Evolutionary conservation across 345 rosid species (phyloP).

Genomic region (thale cress (Arabidopsis thaliana)): DNA sequence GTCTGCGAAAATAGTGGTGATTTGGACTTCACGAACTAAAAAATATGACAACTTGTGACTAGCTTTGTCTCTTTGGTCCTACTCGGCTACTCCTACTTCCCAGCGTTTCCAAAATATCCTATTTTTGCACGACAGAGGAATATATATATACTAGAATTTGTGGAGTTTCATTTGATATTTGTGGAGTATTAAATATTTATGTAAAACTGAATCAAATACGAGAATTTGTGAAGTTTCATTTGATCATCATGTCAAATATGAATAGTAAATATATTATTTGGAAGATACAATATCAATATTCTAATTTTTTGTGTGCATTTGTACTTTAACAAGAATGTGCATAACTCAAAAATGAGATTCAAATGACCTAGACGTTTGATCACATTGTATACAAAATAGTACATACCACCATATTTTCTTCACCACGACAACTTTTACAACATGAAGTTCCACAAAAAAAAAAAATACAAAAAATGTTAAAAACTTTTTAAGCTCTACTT

Average conservation of each 20-base stretch:
- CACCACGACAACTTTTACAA: background rate
- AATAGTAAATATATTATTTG: no score
- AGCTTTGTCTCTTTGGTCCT: slow-evolving; percentile 33
- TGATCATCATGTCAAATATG: background rate
- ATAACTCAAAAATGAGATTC: background rate
- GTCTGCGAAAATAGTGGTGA: background rate
- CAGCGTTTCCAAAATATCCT: background rate
- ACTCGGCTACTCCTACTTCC: background rate
- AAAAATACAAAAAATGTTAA: no score
- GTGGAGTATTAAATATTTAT: background rate
- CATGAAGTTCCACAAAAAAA: background rate
- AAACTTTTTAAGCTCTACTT: background rate
- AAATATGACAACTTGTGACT: slow-evolving; percentile 15
- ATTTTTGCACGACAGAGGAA: no score
- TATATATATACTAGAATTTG: no score
- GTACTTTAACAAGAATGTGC: background rate
- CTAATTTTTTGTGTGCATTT: background rate
- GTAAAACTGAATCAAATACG: background rate
- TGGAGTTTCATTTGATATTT: no score
- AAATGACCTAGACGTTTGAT: background rate
- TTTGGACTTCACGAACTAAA: background rate
- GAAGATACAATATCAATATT: background rate
- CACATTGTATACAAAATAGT: background rate
- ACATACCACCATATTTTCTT: slow-evolving; percentile 25
- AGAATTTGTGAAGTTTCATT: background rate